phyloP scores from a whole-genome alignment of 805 yeast genomes.

The Yarrowia porcina region DNA sequence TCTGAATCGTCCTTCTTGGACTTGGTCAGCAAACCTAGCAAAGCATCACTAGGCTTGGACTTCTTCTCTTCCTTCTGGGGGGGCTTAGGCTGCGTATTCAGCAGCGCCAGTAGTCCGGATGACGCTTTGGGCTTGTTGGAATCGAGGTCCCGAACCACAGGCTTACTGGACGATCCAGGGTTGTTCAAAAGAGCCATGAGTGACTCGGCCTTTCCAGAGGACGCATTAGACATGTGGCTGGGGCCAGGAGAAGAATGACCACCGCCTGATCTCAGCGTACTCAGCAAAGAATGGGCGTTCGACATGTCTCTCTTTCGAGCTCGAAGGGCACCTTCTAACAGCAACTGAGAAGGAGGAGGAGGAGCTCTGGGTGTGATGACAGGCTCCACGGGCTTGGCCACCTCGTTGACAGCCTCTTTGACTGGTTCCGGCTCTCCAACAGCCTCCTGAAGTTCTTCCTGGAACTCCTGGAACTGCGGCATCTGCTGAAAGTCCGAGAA shows the following conservation, averaged over 20 bases:
- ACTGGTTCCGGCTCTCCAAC: neutral
- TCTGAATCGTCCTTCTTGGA: neutral
- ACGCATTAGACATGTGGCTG: neutral
- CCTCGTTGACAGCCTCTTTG: neutral
- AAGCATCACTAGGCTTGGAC: slow-evolving; percentile 6
- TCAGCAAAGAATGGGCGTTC: slow-evolving; percentile 1
- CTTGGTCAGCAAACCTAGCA: neutral
- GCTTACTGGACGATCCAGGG: neutral
- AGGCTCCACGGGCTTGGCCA: neutral
- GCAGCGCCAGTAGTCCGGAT: slow-evolving; percentile 31
- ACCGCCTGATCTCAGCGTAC: neutral
- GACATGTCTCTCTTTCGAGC: slow-evolving; percentile 15
- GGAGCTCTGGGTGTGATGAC: slow-evolving; percentile 16
- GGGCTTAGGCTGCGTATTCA: slow-evolving; percentile 26
- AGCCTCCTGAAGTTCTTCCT: slow-evolving; percentile 17
- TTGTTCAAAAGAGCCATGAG: slow-evolving; percentile 25
- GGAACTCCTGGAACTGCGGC: slow-evolving; percentile 21
- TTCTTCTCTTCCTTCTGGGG: neutral
- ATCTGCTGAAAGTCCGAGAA: slow-evolving; percentile 14
- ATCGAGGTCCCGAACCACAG: slow-evolving; percentile 17
- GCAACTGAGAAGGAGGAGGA: slow-evolving; percentile 28
- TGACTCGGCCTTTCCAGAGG: neutral
- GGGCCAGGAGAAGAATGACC: neutral
- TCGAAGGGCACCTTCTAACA: neutral
- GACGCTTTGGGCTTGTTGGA: slow-evolving; percentile 31